A percentile compares a stretch with the other conserved stretches of the same genome.
Conservation (phyloP, 2,329 filamentous ascomycete species). For the Cordyceps tenuipes region DNA sequence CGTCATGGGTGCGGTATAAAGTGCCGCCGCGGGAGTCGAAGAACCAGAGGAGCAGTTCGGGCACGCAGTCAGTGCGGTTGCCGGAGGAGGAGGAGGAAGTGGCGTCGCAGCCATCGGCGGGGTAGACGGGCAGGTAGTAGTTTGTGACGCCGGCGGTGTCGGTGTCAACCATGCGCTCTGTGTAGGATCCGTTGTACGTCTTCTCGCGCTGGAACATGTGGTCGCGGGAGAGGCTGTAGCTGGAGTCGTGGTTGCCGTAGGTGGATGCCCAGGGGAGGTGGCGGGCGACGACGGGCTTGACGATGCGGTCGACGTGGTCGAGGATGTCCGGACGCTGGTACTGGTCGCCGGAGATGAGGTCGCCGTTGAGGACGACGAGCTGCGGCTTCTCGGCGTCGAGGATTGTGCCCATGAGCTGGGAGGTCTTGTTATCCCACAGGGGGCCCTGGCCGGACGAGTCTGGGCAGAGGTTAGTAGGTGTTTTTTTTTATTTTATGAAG, state of each 20-base stretch:
- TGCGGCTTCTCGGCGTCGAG: conserved; percentile 48
- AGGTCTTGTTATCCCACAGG: conserved; percentile 47
- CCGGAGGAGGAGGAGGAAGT: neutral
- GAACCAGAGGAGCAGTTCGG: conserved; percentile 53
- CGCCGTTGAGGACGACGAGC: conserved; percentile 47
- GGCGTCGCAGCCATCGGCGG: neutral
- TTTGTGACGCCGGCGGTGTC: conserved; percentile 29
- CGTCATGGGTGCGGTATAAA: conserved; percentile 29
- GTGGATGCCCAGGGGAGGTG: conserved; percentile 21
- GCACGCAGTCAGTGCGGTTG: conserved; percentile 21
- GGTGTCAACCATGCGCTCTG: conserved; percentile 17
- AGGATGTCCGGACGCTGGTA: neutral
- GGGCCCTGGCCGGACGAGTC: conserved; percentile 40
- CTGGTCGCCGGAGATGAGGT: conserved; percentile 10
- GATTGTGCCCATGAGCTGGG: conserved; percentile 48
- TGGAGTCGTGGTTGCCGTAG: conserved; percentile 16
- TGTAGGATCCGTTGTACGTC: conserved; percentile 17
- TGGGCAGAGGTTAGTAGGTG: conserved; percentile 16
- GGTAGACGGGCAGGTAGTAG: conserved; percentile 34
- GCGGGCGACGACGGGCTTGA: conserved; percentile 32
- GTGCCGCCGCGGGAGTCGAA: conserved; percentile 57
- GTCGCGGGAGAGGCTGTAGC: conserved; percentile 12
- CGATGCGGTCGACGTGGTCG: conserved; percentile 9
- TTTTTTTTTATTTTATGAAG: neutral
- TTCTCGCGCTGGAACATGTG: conserved; percentile 19